A percentile compares a stretch with the other conserved stretches of the same genome.
Evolutionary conservation across 257 asterid genomes (phyloP).

Genomic region (Mentha longifolia): DNA sequence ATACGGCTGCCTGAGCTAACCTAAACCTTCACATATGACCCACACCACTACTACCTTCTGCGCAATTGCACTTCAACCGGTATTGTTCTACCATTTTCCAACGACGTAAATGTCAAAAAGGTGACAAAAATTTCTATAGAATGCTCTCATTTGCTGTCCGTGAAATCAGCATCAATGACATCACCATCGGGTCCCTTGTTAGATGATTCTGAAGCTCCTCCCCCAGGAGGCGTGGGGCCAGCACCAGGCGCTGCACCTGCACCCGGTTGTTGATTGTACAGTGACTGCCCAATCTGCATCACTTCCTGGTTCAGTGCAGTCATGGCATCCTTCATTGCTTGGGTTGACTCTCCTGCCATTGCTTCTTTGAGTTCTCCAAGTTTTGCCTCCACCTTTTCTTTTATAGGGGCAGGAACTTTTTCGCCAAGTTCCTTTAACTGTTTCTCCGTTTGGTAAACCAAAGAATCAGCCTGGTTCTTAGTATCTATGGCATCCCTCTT

Average conservation of each 20-base stretch:
- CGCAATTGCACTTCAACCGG: too few relatives aligned
- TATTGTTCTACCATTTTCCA: too few relatives aligned
- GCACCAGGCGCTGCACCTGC: constrained; percentile 68
- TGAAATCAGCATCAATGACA: constrained; percentile 97
- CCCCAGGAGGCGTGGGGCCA: constrained; percentile 70
- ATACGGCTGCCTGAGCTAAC: too few relatives aligned
- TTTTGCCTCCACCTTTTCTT: constrained; percentile 91
- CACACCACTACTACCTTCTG: too few relatives aligned
- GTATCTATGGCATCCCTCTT: constrained; percentile 98
- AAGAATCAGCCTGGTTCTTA: constrained; percentile 93
- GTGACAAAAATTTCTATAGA: neutral
- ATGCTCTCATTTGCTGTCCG: constrained; percentile 77
- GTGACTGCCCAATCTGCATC: constrained; percentile 95
- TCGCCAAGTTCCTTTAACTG: constrained; percentile 96
- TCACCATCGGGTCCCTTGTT: constrained; percentile 88
- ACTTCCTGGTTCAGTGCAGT: constrained; percentile 95
- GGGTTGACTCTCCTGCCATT: constrained; percentile 78
- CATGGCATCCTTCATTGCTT: constrained; percentile 89
- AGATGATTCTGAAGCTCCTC: constrained; percentile 62
- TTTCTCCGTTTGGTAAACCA: constrained; percentile 96
- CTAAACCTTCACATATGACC: too few relatives aligned
- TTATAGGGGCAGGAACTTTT: constrained; percentile 87
- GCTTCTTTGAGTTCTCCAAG: constrained; percentile 92
- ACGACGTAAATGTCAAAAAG: neutral
- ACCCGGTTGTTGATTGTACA: constrained; percentile 90